Percentiles rank a stretch among this genome's conserved stretches.
Conservation (phyloP, 495 filamentous ascomycete genomes). For the Amphirosellinia nigrospora region DNA sequence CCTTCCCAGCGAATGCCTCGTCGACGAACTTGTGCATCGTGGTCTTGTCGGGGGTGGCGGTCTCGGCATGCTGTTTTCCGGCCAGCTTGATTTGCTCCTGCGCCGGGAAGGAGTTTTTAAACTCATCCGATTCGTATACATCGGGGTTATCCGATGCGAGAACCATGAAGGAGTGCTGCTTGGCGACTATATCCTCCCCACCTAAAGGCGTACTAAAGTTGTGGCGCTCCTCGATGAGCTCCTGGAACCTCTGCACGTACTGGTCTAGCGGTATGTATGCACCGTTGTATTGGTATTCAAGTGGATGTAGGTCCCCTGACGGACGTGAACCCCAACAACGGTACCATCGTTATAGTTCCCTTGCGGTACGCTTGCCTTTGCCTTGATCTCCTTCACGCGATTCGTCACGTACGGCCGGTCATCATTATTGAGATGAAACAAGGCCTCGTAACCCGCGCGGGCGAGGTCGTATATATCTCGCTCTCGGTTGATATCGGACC, state of each 20-base stretch:
- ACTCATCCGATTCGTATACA: slow-evolving; percentile 64
- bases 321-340: slow-evolving; percentile 70
- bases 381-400: slow-evolving; percentile 55
- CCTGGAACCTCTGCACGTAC: slow-evolving; percentile 58
- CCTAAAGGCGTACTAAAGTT: slow-evolving; percentile 42
- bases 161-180: slow-evolving; percentile 54
- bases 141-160: slow-evolving; percentile 76
- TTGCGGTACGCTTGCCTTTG: slow-evolving; percentile 48
- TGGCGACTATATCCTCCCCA: slow-evolving; percentile 40
- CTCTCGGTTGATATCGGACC: slow-evolving; percentile 56
- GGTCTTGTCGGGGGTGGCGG: slow-evolving; percentile 37
- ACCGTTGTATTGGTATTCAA: slow-evolving; percentile 68
- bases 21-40: slow-evolving; percentile 65
- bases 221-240: slow-evolving; percentile 47
- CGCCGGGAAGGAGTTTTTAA: slow-evolving; percentile 56
- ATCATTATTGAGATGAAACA: slow-evolving; percentile 65
- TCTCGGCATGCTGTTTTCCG: slow-evolving; percentile 56
- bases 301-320: slow-evolving; percentile 74
- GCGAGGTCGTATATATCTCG: slow-evolving; percentile 64
- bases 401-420: slow-evolving; percentile 61
- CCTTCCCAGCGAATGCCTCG: slow-evolving; percentile 74
- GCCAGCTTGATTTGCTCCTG: slow-evolving; percentile 72
- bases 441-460: slow-evolving; percentile 65
- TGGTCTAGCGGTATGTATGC: slow-evolving; percentile 71
- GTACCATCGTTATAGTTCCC: slow-evolving; percentile 49